Evolutionary conservation across 345 rosid species (phyloP).

Genomic region (Eucalyptus coolabah): DNA sequence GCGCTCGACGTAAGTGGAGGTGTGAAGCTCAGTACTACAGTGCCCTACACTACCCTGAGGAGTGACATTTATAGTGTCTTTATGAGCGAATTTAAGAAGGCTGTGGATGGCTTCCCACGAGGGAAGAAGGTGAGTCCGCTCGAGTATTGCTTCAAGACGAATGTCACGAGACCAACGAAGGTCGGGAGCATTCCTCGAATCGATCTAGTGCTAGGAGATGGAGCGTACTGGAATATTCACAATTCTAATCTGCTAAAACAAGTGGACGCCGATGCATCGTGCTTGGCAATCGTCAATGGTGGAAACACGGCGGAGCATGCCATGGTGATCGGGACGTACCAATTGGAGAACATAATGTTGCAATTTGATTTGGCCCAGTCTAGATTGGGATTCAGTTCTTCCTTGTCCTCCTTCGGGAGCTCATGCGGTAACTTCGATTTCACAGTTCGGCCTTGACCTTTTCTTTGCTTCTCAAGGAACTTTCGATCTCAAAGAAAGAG

Average conservation of each 20-base stretch:
- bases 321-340: slow-evolving; percentile 16
- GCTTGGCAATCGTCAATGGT: background rate
- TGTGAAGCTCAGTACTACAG: background rate
- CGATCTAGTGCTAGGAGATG: background rate
- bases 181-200: background rate
- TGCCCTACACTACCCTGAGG: background rate
- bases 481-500: background rate
- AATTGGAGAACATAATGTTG: slow-evolving; percentile 17
- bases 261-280: background rate
- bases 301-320: background rate
- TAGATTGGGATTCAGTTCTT: slow-evolving; percentile 18
- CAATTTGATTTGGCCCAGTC: slow-evolving; percentile 11
- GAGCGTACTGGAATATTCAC: background rate
- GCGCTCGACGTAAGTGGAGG: background rate
- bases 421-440: background rate
- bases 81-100: background rate
- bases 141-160: background rate
- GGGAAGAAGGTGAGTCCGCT: background rate
- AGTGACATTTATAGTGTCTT: background rate
- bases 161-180: background rate
- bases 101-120: background rate
- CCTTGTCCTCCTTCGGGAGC: background rate
- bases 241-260: background rate
- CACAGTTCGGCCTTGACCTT: background rate
- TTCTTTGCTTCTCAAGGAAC: background rate